These are phyloP conservation scores for Dalbergia cultrata DNA, from an alignment of 306 rosid species.

Conservation along the genomic window DNA sequence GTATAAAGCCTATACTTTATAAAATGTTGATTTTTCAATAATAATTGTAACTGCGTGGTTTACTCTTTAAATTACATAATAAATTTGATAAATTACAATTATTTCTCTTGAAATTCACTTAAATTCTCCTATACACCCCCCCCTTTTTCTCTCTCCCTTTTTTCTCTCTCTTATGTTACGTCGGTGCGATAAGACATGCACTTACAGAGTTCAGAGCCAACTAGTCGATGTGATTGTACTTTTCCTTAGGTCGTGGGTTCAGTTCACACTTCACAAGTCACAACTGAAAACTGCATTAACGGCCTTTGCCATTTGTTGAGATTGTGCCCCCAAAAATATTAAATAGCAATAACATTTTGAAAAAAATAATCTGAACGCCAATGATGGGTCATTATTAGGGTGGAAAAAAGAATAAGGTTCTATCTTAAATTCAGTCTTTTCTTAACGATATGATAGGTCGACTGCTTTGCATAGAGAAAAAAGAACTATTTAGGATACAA, in stretches of 20 bases:
- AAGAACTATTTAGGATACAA: not conserved
- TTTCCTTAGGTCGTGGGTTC: not conserved
- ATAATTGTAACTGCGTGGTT: too few relatives aligned
- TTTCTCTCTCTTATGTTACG: too few relatives aligned
- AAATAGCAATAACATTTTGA: not conserved
- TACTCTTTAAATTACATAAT: too few relatives aligned
- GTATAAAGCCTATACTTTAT: too few relatives aligned
- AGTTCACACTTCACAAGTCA: slow-evolving; percentile 1
- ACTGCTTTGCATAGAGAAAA: not conserved
- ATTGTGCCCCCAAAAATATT: not conserved
- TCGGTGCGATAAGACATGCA: too few relatives aligned
- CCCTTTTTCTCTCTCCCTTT: too few relatives aligned
- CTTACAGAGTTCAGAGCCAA: too few relatives aligned
- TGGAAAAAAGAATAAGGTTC: not conserved
- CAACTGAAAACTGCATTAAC: slow-evolving; percentile 58
- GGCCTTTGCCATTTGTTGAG: not conserved
- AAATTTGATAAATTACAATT: too few relatives aligned
- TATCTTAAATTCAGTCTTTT: not conserved
- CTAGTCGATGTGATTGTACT: too few relatives aligned
- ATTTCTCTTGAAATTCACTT: too few relatives aligned
- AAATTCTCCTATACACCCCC: too few relatives aligned
- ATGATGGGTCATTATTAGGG: not conserved
- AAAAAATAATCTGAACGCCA: not conserved
- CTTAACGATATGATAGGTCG: not conserved
- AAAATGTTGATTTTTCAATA: too few relatives aligned